Evolutionary conservation across 768 basidiomycete genomes (phyloP), one percentile per base, ranked within the genome.

Genomic region (Sarcomyxa edulis): DNA sequence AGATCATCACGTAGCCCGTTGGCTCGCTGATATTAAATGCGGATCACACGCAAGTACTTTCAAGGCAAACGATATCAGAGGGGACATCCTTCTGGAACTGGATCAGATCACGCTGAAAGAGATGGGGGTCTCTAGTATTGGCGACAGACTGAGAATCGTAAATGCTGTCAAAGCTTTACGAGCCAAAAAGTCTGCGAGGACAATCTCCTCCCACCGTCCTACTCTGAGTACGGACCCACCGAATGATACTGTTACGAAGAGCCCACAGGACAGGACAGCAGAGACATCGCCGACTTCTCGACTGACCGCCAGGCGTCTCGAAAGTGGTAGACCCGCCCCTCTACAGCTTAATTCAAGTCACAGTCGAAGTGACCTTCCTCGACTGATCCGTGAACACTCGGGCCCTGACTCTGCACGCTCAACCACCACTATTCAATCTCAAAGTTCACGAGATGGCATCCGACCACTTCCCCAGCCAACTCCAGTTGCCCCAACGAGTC

Each of bases 61-160:
- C 66, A 75, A 70, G 33, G 69, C 73, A 4, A 87, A 95, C 63
- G 95, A 99, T 54, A 95, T 99, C 50, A 66, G 90, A 35, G 93
- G 95, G 5, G 85, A 90, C 54, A 81, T 99, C 15, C 64, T 99
- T 12, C 71, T 97, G 35, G 96, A 99, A 46, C 66, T 98, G 31
- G 95, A 98, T 53, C 88, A 93, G 59, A 60, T 66, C 6, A 84
- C 81, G 2, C 64, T 99, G 35, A 89, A 83, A 55, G 96, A 99
- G 61, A 88, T 98, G 79, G 86, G 86, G 10, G 76, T 99, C 20
- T 51, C 69, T 22, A 90, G 84, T 59, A 84, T 99, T 28, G 96
- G 96, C 8, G 96, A 99, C 60, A 69, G 94, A 34, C 77, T 97
- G 6, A 75, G 90, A 53, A 85, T 99, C 35, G 53, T 91, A 14